These are phyloP conservation scores for Solanum hybrid DNA, from an alignment of 305 asterid genomes.

Conservation along the genomic window DNA sequence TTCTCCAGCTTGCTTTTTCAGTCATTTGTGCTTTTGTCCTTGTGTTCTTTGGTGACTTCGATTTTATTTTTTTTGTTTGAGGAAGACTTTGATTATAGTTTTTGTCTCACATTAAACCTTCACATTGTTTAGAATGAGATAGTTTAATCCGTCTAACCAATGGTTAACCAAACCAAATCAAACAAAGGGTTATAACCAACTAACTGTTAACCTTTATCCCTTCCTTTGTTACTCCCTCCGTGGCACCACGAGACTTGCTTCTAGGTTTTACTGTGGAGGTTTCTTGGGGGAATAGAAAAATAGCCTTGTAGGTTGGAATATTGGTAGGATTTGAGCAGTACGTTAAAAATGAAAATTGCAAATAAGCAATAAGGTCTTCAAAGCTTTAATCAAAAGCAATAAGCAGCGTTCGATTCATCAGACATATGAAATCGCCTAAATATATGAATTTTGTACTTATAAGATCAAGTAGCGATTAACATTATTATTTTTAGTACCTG, in stretches of 20 bases:
- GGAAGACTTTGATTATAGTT: not conserved
- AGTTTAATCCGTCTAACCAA: not conserved
- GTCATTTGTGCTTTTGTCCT: not conserved
- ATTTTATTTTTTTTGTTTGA: not conserved
- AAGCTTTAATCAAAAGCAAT: not conserved
- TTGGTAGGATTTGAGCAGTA: not conserved
- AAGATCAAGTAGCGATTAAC: not conserved
- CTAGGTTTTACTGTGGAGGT: not conserved
- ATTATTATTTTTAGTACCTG: not conserved
- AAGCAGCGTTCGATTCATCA: not conserved
- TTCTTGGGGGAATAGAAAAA: not conserved
- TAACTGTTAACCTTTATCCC: not conserved
- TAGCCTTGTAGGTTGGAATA: not conserved
- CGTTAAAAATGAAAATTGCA: not conserved
- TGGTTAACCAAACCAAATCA: not conserved
- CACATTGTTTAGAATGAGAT: not conserved
- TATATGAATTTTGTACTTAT: not conserved
- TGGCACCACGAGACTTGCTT: not conserved
- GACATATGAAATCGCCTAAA: not conserved
- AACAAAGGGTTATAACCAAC: not conserved
- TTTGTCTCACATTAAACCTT: not conserved
- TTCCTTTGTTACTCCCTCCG: not conserved
- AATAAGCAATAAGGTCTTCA: not conserved
- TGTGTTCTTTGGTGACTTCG: not conserved
- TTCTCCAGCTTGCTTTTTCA: not conserved